Base-by-base conservation (phyloP, 306 rosid species). In the Bauhinia variegata region DNA sequence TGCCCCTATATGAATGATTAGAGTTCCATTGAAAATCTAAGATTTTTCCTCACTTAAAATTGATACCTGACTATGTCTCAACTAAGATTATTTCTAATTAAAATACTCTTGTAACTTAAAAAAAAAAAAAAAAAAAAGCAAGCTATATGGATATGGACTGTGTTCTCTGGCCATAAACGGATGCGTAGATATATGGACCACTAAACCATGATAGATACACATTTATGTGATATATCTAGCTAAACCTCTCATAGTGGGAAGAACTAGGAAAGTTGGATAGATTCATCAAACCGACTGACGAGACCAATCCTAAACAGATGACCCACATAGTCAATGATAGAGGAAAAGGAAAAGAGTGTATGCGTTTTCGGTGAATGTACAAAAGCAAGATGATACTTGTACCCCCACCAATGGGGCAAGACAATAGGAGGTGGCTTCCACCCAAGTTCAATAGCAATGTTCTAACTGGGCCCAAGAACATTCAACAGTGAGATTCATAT, bases 351-450 rank as follows among this genome's bases (percentile, higher is more conserved):
- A 60, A 48, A 50, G 33, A 54, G 70, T 56, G 61, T 80, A 68
- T 65, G 62, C 75, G 58, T 51, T 72, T 64, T 55, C 32, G 43
- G 78, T 38, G 79, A 79, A 65, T 70, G 72, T 61, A 41, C 59
- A 66, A 76, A 77, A 73, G 82, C 63, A 69, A 56, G 69, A 71
- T 69, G 71, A 44, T 33, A 67, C 68, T 48, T 53, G 72, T 61
- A 43, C 70, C 53, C 63, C 75, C 65, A 69, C 68, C 72, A 41
- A 65, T 41, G 85, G 63, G 69, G 63, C 82, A 73, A 59, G 69
- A 59, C 82, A 76, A 8, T 59, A 67, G 69, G 80, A 77, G 73
- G 75, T 78, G 83, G 75, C 80, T 65, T 76, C 73, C 80, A 79
- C 72, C 69, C 57, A 61, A 55, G 64, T 65, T 79, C 19, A 17